Conservation (phyloP, 441 rosid species). For the Euphorbia celastroides region DNA sequence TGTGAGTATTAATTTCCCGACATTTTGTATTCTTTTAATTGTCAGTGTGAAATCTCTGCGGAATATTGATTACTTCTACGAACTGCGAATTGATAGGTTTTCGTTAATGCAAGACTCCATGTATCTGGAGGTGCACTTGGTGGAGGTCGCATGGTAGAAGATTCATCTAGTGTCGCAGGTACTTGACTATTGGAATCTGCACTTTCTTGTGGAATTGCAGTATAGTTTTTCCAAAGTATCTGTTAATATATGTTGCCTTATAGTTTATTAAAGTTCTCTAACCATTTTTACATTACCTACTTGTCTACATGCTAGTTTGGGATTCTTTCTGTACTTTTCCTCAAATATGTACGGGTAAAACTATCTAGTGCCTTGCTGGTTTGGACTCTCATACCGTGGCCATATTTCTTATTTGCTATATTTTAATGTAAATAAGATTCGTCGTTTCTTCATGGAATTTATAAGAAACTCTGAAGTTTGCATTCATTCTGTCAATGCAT, state of each 20-base stretch:
- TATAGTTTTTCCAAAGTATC: not conserved
- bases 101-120: constrained; percentile 96
- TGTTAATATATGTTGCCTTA: not conserved
- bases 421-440: not conserved
- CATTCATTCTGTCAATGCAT: not conserved
- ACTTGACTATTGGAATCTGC: constrained; percentile 17
- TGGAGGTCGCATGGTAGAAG: constrained; percentile 99
- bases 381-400: not conserved
- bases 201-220: not conserved
- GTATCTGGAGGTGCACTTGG: constrained; percentile 99
- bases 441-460: not conserved
- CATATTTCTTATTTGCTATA: not conserved
- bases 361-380: not conserved
- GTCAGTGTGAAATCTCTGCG: constrained; percentile 10
- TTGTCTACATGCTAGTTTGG: not conserved
- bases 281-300: not conserved
- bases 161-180: constrained; percentile 98
- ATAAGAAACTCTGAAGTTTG: not conserved
- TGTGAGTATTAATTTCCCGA: constrained; percentile 46
- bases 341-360: not conserved
- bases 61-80: constrained; percentile 17
- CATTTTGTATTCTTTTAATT: not conserved
- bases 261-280: not conserved
- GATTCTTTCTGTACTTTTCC: not conserved
- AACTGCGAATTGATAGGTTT: constrained; percentile 50